Evolutionary conservation across 2,329 filamentous ascomycete species (phyloP).

Genomic region (Rachicladosporium sp.): DNA sequence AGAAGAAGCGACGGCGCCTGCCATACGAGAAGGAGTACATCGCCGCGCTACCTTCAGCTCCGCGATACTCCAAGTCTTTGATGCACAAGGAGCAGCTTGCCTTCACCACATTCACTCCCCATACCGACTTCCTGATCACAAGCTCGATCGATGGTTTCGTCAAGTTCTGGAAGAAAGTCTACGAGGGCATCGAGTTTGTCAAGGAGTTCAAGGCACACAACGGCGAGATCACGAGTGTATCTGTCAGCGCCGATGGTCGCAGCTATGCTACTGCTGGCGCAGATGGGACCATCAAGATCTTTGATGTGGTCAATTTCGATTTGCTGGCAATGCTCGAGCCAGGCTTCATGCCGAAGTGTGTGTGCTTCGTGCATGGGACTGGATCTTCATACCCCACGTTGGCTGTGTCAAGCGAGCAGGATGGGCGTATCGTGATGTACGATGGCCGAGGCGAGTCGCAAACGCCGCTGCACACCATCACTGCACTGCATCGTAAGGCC

Average conservation of each 20-base stretch:
- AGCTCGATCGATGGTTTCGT: constrained; percentile 90
- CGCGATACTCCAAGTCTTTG: constrained; percentile 83
- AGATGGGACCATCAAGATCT: constrained; percentile 70
- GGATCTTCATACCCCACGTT: constrained; percentile 77
- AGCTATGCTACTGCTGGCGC: constrained; percentile 82
- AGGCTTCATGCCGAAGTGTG: constrained; percentile 58
- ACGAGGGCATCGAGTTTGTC: constrained; percentile 83
- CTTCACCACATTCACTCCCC: constrained; percentile 76
- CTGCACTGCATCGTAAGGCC: constrained; percentile 63
- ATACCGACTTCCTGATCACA: constrained; percentile 91
- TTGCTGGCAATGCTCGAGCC: constrained; percentile 71
- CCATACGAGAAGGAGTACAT: constrained; percentile 94
- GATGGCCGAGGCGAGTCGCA: constrained; percentile 78
- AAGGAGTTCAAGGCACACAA: constrained; percentile 92
- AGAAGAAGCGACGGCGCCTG: constrained; percentile 83
- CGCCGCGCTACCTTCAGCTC: constrained; percentile 68
- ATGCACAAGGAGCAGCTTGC: constrained; percentile 97
- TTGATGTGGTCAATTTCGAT: constrained; percentile 55
- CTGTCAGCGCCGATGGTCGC: constrained; percentile 76
- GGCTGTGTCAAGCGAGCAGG: constrained; percentile 66
- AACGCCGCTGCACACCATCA: constrained; percentile 63
- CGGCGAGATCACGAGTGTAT: constrained; percentile 73
- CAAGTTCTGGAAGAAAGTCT: constrained; percentile 97
- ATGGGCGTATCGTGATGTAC: constrained; percentile 66
- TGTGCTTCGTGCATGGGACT: constrained; percentile 85